Percentiles rank a stretch among this genome's conserved stretches.
phyloP scores from a whole-genome alignment of 2,329 filamentous ascomycete species.

The Exserohilum turcica region DNA sequence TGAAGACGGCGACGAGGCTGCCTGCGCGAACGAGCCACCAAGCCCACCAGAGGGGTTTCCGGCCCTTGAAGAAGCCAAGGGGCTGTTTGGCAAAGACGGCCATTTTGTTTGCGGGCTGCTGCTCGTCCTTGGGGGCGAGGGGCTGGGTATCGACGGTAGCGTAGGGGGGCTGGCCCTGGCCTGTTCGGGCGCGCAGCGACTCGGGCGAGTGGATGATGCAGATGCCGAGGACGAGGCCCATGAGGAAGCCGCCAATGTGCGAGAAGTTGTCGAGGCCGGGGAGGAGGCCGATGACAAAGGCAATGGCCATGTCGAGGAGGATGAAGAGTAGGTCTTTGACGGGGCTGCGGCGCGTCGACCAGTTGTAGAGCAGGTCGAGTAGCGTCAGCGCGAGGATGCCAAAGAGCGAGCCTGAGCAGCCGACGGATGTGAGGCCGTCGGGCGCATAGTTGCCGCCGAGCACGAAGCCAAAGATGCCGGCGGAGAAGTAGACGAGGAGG shows the following conservation, averaged over 20 bases:
- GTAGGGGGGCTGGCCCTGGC: constrained; percentile 71
- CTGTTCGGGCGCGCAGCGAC: constrained; percentile 73
- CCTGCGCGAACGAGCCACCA: constrained; percentile 91
- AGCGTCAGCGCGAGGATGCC: constrained; percentile 87
- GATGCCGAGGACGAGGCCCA: constrained; percentile 85
- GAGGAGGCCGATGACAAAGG: constrained; percentile 88
- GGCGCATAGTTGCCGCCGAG: constrained; percentile 93
- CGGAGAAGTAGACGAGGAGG: constrained; percentile 83
- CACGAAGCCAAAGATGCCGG: constrained; percentile 95
- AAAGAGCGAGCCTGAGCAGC: constrained; percentile 88
- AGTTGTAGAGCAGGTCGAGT: constrained; percentile 90
- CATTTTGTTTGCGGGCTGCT: constrained; percentile 29
- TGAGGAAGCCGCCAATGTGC: constrained; percentile 93
- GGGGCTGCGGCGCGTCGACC: constrained; percentile 77
- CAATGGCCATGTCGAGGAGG: constrained; percentile 81
- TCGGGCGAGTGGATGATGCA: constrained; percentile 89
- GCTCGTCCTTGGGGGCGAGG: constrained; percentile 20
- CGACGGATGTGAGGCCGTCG: constrained; percentile 76
- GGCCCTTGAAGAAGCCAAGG: constrained; percentile 82
- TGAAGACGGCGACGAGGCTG: constrained; percentile 76
- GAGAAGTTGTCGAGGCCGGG: constrained; percentile 96
- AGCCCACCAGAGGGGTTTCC: constrained; percentile 93
- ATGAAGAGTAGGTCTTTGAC: constrained; percentile 87
- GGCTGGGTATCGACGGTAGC: constrained; percentile 60
- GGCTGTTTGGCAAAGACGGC: constrained; percentile 56